Percentiles rank a stretch among this genome's conserved stretches.
Evolutionary conservation across 2,329 filamentous ascomycete species (phyloP).

Genomic region (Hypomyces perniciosus): DNA sequence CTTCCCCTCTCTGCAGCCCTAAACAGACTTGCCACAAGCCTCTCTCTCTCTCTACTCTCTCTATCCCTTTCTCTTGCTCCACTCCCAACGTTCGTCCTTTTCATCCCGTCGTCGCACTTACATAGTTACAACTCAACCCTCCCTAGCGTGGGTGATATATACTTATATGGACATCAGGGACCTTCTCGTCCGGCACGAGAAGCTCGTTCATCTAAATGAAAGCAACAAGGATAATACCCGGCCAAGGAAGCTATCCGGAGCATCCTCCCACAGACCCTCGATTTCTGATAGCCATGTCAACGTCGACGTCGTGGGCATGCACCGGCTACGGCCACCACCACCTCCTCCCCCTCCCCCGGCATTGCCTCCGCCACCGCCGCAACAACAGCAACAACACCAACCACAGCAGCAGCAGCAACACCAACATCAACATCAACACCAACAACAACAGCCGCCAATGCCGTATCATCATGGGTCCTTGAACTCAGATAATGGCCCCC

Average conservation of each 20-base stretch:
- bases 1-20: not conserved
- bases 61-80: not conserved
- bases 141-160: conserved; percentile 8
- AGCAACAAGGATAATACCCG: conserved; percentile 48
- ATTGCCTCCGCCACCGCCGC: conserved; percentile 13
- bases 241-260: conserved; percentile 45
- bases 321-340: conserved; percentile 22
- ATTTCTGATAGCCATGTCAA: conserved; percentile 43
- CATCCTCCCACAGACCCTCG: conserved; percentile 38
- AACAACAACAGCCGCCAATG: conserved; percentile 11
- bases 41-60: not conserved
- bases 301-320: conserved; percentile 40
- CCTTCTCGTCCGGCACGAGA: conserved; percentile 57
- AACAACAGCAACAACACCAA: conserved; percentile 19
- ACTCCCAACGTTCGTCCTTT: not conserved
- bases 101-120: not conserved
- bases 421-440: conserved; percentile 16
- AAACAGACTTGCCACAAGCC: not conserved
- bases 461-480: conserved; percentile 38
- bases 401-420: conserved; percentile 12
- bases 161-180: conserved; percentile 60
- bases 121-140: not conserved
- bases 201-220: conserved; percentile 58
- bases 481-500: conserved; percentile 29
- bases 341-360: conserved; percentile 11